A percentile compares a stretch with the other conserved stretches of the same genome.
Conservation (phyloP, 352 stramenopile genomes). For the Globisporangium echinulatum region DNA sequence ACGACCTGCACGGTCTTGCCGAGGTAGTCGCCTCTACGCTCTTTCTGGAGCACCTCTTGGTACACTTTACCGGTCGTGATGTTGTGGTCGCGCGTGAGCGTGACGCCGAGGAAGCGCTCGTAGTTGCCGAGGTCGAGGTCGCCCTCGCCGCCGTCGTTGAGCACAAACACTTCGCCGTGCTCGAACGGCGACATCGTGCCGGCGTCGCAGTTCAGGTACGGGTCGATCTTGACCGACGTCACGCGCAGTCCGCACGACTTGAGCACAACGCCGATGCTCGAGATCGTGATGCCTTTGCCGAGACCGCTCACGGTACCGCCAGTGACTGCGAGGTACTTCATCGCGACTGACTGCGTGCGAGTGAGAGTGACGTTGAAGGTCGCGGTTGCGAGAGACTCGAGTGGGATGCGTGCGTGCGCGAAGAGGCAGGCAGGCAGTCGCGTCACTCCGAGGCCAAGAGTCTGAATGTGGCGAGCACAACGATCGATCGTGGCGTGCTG, state of each 20-base stretch:
- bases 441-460: slow-evolving; percentile 4
- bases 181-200: slow-evolving; percentile 97
- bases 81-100: slow-evolving; percentile 96
- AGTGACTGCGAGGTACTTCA: slow-evolving; percentile 99
- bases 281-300: slow-evolving; percentile 99
- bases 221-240: slow-evolving; percentile 99
- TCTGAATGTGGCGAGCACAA: slow-evolving; percentile 8
- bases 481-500: not conserved
- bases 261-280: slow-evolving; percentile 96
- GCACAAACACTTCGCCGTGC: slow-evolving; percentile 96
- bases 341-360: slow-evolving; percentile 20
- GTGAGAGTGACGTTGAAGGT: slow-evolving; percentile 11
- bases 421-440: not conserved
- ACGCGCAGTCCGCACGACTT: slow-evolving; percentile 93
- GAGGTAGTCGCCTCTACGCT: slow-evolving; percentile 96
- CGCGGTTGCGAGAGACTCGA: slow-evolving; percentile 6
- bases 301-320: slow-evolving; percentile 98
- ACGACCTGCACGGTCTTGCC: slow-evolving; percentile 99
- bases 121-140: slow-evolving; percentile 99
- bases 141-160: slow-evolving; percentile 95
- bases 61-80: slow-evolving; percentile 99
- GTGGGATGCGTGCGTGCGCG: not conserved
- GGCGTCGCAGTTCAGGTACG: slow-evolving; percentile 98
- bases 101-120: slow-evolving; percentile 96
- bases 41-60: slow-evolving; percentile 93